Percentiles rank a stretch among this genome's conserved stretches.
Evolutionary conservation across 192 early-diverging fungal species (phyloP).

Genomic region (Backusella circina): DNA sequence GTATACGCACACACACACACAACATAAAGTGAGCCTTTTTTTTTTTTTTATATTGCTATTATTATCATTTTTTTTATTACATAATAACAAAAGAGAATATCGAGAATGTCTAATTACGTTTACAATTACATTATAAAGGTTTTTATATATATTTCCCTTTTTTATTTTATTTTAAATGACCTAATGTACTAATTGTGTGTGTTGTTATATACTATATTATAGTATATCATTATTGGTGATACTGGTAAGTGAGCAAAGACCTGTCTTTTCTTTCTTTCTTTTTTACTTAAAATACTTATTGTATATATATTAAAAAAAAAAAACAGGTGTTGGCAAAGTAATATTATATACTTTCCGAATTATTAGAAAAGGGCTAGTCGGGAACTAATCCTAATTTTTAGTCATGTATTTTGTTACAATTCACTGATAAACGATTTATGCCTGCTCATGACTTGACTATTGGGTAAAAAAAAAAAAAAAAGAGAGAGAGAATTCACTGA

Average conservation of each 20-base stretch:
- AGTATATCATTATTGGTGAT: constrained; percentile 87
- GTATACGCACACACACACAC: too few species aligned
- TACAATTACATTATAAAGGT: constrained; percentile 68
- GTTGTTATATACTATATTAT: constrained; percentile 20
- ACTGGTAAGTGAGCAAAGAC: constrained; percentile 44
- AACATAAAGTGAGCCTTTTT: background rate
- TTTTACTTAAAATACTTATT: too few species aligned
- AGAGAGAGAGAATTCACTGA: constrained; percentile 87
- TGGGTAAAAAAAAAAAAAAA: constrained; percentile 49
- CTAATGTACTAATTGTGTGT: background rate
- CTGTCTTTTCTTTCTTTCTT: too few species aligned
- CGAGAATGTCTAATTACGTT: constrained; percentile 42
- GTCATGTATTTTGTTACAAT: constrained; percentile 78
- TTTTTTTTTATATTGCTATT: background rate
- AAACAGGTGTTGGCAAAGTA: constrained; percentile 75
- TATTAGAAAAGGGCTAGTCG: background rate
- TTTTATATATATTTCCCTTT: constrained; percentile 5
- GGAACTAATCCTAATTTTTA: constrained; percentile 10
- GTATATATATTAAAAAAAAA: too few species aligned
- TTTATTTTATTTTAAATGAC: background rate
- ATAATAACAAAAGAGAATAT: background rate
- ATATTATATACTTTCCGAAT: background rate
- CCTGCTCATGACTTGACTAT: constrained; percentile 82
- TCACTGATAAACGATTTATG: constrained; percentile 80
- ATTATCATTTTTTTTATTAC: background rate